Base-by-base conservation (phyloP, 1,139 yeast genomes). In the Diutina catenulata region DNA sequence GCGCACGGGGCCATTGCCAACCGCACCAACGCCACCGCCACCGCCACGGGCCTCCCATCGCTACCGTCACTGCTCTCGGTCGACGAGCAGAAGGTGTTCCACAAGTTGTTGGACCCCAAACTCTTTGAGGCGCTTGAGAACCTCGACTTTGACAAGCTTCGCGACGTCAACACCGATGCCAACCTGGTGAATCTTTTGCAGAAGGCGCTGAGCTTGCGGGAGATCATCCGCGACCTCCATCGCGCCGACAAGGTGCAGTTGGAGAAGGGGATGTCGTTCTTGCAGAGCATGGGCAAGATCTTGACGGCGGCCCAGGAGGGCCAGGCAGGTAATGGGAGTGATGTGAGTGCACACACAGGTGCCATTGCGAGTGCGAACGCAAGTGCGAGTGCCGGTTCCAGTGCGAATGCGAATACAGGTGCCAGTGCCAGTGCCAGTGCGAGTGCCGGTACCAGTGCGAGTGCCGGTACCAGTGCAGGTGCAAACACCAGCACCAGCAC, bases 21-120 rank as follows among this genome's bases (percentile, higher is more conserved):
- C 24, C 24, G 6, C 24, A 22, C 24, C 24, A 22, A 10, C 24
- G 10, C 24, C 24, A 22, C 24, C 6, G 24, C 24, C 24, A 7
- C 24, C 6, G 24, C 24, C 6, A 22, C 9, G 6, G 10, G 6
- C 24, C 10, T 6, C 24, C 24, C 24, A 6, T 22, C 24, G 24
- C 10, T 6, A 6, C 24, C 24, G 9, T 22, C 35, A 1, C 35
- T 21, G 13, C 35, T 31, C 10, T 18, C 24, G 4, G 16, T 21
- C 13, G 35, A 40, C 25, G 46, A 43, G 20, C 46, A 44, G 24
- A 39, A 45, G 32, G 39, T 46, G 8, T 51, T 56, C 42, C 48
- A 53, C 32, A 55, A 54, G 40, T 43, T 58, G 20, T 50, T 59
- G 33, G 62, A 57, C 42, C 62, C 64, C 2, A 53, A 55, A 38